Evolutionary conservation across 768 basidiomycete genomes (phyloP), one percentile per base, ranked within the genome.

Genomic region (Pulveroboletus sp.): DNA sequence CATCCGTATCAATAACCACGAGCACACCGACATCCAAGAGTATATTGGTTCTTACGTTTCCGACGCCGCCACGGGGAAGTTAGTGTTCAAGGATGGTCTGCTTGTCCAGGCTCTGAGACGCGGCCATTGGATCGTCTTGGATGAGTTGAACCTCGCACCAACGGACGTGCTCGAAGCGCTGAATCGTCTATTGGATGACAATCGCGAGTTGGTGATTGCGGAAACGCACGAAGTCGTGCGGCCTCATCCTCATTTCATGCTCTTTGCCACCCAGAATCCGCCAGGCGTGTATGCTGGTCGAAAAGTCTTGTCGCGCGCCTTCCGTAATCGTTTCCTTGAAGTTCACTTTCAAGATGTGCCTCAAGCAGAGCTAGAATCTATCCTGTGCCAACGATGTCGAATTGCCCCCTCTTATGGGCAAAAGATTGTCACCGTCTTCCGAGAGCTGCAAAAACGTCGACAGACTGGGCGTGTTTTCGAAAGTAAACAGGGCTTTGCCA

Each of bases 11-110:
- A 99, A 99, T 73, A 99, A 99, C 61, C 96, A 99, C 71, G 96
- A 99, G 55, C 96, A 98, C 63, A 99, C 96, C 6, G 96, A 99
- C 63, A 96, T 99, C 43, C 96, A 99, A 63, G 96, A 99, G 64
- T 99, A 99, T 63, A 77, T 98, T 39, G 96, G 96, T 3, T 93
- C 93, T 0, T 99, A 99, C 63, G 83, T 94, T 20, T 94, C 96
- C 3, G 93, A 98, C 65, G 83, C 93, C 8, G 64, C 78, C 13
- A 91, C 93, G 0, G 96, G 96, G n/a, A 94, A 92, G 68, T 79
- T 98, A 14, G 83, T 90, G 9, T 98, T 96, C 71, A 87, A 86
- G 58, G 96, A 99, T 64, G 96, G 96, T 9, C 72, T 99, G 1
- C 78, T 99, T 20, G 92, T 98, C 10, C 89, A 86, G 41, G 95